Percentiles rank a stretch among this genome's conserved stretches.
These are phyloP conservation scores for Nakazawaea sp. DNA, from an alignment of 805 yeast species.

Conservation along the genomic window DNA sequence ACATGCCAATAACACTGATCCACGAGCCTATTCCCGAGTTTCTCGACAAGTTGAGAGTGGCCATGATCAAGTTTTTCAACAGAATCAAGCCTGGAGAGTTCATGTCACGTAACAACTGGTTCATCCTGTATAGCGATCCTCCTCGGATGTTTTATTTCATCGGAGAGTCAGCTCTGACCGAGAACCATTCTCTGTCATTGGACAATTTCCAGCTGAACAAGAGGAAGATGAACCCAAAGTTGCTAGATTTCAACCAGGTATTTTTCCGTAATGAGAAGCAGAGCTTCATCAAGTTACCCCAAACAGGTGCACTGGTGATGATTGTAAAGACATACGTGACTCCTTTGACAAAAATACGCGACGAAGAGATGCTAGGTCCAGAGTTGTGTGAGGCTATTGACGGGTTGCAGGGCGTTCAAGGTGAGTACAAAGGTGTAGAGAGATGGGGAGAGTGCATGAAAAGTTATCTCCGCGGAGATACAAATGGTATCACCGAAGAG, in stretches of 20 bases:
- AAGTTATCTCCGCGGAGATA: constrained; percentile 19
- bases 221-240: constrained; percentile 24
- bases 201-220: constrained; percentile 26
- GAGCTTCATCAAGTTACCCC: constrained; percentile 36
- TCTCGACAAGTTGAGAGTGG: constrained; percentile 38
- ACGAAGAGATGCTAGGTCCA: constrained; percentile 31
- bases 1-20: constrained; percentile 44
- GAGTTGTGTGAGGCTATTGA: constrained; percentile 50
- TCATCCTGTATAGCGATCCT: constrained; percentile 46
- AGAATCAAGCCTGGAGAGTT: constrained; percentile 41
- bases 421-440: constrained; percentile 48
- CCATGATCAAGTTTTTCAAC: constrained; percentile 56
- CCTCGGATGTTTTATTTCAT: constrained; percentile 30
- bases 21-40: constrained; percentile 66
- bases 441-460: constrained; percentile 48
- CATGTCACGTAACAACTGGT: constrained; percentile 57
- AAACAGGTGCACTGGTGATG: constrained; percentile 33
- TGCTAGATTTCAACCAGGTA: constrained; percentile 29
- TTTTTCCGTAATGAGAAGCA: constrained; percentile 49
- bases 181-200: constrained; percentile 21
- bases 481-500: constrained; percentile 25
- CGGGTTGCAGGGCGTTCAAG: constrained; percentile 47
- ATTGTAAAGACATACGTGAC: constrained; percentile 43
- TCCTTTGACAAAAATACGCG: constrained; percentile 33
- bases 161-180: constrained; percentile 22